These are phyloP conservation scores for Hypholoma fasciculare DNA, from an alignment of 768 basidiomycete genomes.

Conservation along the genomic window DNA sequence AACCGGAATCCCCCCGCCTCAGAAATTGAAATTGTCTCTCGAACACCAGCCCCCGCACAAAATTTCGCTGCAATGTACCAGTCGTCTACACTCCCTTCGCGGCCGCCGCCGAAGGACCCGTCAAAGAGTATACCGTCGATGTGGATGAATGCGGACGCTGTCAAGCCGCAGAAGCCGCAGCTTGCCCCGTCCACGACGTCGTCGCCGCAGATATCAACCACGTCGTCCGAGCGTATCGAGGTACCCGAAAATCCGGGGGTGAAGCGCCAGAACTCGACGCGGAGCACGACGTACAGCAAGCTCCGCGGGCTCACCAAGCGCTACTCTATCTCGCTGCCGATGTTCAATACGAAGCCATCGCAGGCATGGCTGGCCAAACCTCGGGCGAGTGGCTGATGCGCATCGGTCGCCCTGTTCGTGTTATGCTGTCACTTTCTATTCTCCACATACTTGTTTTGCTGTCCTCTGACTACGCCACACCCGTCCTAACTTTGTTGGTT, in stretches of 20 bases:
- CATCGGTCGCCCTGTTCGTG: background rate
- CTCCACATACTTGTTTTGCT: too few relatives aligned
- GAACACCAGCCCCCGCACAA: slow-evolving; percentile 26
- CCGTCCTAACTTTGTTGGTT: background rate
- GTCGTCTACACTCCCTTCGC: background rate
- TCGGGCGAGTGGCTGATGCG: slow-evolving; percentile 15
- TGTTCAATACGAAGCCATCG: slow-evolving; percentile 28
- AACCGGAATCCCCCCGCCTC: slow-evolving; percentile 11
- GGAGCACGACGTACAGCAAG: slow-evolving; percentile 34
- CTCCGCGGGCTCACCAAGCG: slow-evolving; percentile 46
- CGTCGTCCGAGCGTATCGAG: slow-evolving; percentile 1
- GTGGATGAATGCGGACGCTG: slow-evolving; percentile 47
- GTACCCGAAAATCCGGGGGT: background rate
- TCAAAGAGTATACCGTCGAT: slow-evolving; percentile 42
- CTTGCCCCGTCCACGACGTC: background rate
- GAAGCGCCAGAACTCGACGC: slow-evolving; percentile 7
- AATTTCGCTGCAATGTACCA: slow-evolving; percentile 12
- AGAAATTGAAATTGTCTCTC: slow-evolving; percentile 33
- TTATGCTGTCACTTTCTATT: too few relatives aligned
- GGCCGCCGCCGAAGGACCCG: slow-evolving; percentile 22
- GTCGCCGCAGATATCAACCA: slow-evolving; percentile 4
- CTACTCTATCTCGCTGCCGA: slow-evolving; percentile 47
- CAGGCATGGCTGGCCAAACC: slow-evolving; percentile 5
- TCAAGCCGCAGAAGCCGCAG: slow-evolving; percentile 27
- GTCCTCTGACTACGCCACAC: background rate